phyloP scores from a whole-genome alignment of 2,329 filamentous ascomycete genomes.

The Septoria linicola region DNA sequence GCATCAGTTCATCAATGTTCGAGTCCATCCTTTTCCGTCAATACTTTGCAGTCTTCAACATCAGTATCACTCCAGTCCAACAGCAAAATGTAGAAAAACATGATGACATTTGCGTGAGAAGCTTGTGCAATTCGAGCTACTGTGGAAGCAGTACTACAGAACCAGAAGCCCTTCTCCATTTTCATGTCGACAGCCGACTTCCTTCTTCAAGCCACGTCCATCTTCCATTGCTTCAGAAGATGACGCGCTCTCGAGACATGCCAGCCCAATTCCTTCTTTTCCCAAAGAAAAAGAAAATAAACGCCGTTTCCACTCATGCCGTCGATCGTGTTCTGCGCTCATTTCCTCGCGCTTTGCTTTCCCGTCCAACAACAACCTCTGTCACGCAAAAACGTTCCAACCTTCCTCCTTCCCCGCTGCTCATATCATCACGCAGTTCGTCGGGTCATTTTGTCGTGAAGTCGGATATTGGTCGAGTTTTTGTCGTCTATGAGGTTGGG shows the following conservation, averaged over 20 bases:
- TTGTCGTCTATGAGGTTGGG: conserved; percentile 65
- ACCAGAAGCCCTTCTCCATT: conserved; percentile 18
- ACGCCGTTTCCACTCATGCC: conserved; percentile 15
- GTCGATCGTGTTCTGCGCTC: conserved; percentile 11
- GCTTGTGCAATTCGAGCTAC: conserved; percentile 25
- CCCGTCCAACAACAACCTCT: conserved; percentile 1
- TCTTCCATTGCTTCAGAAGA: not conserved
- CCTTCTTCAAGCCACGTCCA: conserved; percentile 24
- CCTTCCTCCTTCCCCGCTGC: conserved; percentile 3
- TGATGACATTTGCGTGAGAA: conserved; percentile 14
- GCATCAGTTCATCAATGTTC: too few species aligned
- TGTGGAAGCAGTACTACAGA: conserved; percentile 13
- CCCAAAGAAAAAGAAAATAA: conserved; percentile 6
- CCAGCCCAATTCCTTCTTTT: conserved; percentile 8
- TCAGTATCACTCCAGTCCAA: too few species aligned
- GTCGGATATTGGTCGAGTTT: too few species aligned
- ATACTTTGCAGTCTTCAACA: too few species aligned
- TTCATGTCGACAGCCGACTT: conserved; percentile 19
- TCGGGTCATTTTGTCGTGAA: conserved; percentile 10
- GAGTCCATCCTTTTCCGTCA: too few species aligned
- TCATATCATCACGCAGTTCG: too few species aligned
- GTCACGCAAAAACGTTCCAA: conserved; percentile 7
- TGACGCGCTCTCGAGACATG: conserved; percentile 25
- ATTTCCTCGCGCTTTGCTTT: conserved; percentile 7
- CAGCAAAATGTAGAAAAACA: too few species aligned